Conservation (phyloP, 148 eudicot genomes). For the Amaranthus cruentus region DNA sequence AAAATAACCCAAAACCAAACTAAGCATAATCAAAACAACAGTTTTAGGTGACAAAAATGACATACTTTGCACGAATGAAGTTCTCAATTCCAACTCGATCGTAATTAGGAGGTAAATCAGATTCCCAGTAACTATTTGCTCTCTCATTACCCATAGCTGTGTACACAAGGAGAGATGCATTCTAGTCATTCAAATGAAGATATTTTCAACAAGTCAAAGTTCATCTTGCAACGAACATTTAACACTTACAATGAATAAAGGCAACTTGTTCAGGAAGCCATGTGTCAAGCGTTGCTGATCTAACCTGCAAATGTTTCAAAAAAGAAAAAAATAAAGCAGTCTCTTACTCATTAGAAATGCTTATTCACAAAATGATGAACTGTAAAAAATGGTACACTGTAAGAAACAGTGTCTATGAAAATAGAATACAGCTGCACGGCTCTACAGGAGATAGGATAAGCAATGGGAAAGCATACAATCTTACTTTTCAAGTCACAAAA, state of each 20-base stretch:
- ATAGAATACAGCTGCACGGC: not conserved
- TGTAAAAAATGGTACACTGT: not conserved
- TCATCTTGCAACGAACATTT: not conserved
- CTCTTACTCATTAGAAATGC: not conserved
- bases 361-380: not conserved
- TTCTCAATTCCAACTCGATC: constrained; percentile 99
- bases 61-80: constrained; percentile 98
- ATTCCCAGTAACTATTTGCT: constrained; percentile 95
- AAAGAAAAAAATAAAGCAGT: not conserved
- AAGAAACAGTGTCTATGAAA: not conserved
- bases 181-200: constrained; percentile 7
- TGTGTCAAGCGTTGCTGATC: constrained; percentile 99
- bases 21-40: not conserved
- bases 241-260: constrained; percentile 81
- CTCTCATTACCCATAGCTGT: constrained; percentile 94
- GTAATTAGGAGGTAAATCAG: constrained; percentile 93
- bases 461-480: not conserved
- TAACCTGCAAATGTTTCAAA: constrained; percentile 47
- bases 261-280: constrained; percentile 99
- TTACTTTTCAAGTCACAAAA: not conserved
- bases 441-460: not conserved
- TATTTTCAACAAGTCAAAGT: not conserved
- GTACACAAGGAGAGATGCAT: constrained; percentile 11
- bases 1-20: not conserved
- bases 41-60: constrained; percentile 8